Conservation (phyloP, 2,329 filamentous ascomycete genomes). For the Talaromyces atroroseus region DNA sequence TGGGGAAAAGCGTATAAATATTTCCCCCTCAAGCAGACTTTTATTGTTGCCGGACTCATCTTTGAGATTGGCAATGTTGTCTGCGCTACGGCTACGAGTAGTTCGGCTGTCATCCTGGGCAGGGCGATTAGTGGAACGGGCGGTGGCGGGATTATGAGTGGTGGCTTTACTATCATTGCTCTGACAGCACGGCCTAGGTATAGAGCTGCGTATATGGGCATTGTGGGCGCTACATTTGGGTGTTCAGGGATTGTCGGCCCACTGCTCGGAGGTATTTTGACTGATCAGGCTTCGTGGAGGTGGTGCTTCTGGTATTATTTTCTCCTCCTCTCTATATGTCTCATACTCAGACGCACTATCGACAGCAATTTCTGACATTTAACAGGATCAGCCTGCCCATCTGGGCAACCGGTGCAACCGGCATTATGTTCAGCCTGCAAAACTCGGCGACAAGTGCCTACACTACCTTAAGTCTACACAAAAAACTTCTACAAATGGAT, state of each 20-base stretch:
- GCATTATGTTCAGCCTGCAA: constrained; percentile 23
- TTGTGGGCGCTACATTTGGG: constrained; percentile 6
- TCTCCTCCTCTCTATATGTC: too few relatives aligned
- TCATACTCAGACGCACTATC: too few relatives aligned
- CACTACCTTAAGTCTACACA: constrained; percentile 11
- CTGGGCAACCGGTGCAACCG: constrained; percentile 20
- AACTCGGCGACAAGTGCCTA: constrained; percentile 14
- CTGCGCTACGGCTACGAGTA: constrained; percentile 31
- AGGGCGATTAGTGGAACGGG: constrained; percentile 34
- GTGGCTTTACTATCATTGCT: constrained; percentile 22
- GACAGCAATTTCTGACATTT: too few relatives aligned
- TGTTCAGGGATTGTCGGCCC: constrained; percentile 20
- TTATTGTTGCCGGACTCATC: constrained; percentile 20
- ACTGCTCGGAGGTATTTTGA: constrained; percentile 7
- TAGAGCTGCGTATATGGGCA: constrained; percentile 18
- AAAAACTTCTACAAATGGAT: constrained; percentile 23
- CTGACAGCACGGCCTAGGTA: constrained; percentile 22
- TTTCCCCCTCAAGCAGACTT: constrained; percentile 22
- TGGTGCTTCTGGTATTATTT: constrained; percentile 27
- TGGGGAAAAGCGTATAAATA: constrained; percentile 46
- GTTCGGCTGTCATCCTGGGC: constrained; percentile 30
- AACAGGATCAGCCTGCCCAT: constrained; percentile 32
- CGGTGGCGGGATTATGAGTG: constrained; percentile 31
- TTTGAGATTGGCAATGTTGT: constrained; percentile 37
- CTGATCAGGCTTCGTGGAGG: constrained; percentile 9